Evolutionary conservation across 108 stramenopile species (phyloP), one percentile per base, ranked within the genome.

Genomic region (Mediolabrus comicus): DNA sequence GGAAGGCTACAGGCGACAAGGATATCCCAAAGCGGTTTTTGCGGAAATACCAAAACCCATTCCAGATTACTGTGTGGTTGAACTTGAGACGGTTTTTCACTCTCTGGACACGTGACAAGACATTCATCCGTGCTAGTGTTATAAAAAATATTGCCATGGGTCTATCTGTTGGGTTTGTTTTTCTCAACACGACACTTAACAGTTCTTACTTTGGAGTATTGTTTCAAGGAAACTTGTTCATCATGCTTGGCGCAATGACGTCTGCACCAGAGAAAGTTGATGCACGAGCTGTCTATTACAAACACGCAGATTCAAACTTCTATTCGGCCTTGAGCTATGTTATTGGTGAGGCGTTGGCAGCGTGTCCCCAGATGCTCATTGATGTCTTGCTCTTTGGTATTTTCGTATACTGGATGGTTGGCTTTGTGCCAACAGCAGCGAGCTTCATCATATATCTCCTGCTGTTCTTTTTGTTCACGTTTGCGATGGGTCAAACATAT

Each of bases 131-230:
- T 12, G 77, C 77, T 0, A 59, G 41, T 55, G 75, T 77, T 29
- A 78, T 75, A 22, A 85, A 86, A 71, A 86, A 89, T 53, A 49
- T 80, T 25, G 72, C 86, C 25, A 87, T 86, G 86, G 90, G 90
- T 6, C 14, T 89, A n/a, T 79, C 83, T 31, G 90, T 91, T 2
- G 90, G 90, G 30, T 84, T 82, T 1, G 87, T 89, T 1, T 91
- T 87, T 60, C 79, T 74, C 29, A 67, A 86, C 16, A 89, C 86
- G 13, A 58, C 64, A 39, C 17, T 68, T 17, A 67, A 62, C 49
- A 67, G 72, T 8, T 71, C 69, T 31, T 74, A 61, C 28, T 74
- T 79, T 31, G 79, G 79, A 12, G 74, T 80, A 11, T n/a, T 75
- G 32, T 80, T 80, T 65, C 69, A 71, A 52, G 79, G 74, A 11